A percentile compares a stretch with the other conserved stretches of the same genome.
Conservation (phyloP, 345 rosid species). For the Erodium maritimum region DNA sequence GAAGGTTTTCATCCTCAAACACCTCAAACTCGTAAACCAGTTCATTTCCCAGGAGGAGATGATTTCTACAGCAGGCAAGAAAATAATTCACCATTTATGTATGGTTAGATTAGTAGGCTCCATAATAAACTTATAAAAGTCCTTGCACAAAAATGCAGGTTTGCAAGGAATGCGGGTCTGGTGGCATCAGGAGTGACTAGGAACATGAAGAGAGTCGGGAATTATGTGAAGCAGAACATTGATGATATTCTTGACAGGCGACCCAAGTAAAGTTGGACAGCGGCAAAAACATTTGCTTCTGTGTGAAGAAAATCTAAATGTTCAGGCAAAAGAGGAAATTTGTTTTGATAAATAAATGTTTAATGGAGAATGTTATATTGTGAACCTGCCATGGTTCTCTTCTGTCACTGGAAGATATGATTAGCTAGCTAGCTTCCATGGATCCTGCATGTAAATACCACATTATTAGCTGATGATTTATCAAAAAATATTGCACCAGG, state of each 20-base stretch:
- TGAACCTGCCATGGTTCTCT: too few species aligned
- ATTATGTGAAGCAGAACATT: constrained; percentile 36
- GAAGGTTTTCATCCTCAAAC: too few species aligned
- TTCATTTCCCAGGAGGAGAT: constrained; percentile 20
- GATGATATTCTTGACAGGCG: constrained; percentile 40
- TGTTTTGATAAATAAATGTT: too few species aligned
- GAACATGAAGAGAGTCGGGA: constrained; percentile 48
- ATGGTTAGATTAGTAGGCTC: neutral
- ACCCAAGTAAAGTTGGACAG: constrained; percentile 34
- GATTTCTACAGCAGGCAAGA: constrained; percentile 48
- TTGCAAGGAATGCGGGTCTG: constrained; percentile 44
- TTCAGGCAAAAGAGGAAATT: too few species aligned
- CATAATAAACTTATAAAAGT: neutral
- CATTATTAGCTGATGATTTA: too few species aligned
- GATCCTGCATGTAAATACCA: too few species aligned
- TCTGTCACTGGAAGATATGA: too few species aligned
- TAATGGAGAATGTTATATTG: too few species aligned
- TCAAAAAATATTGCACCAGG: too few species aligned
- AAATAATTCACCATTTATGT: neutral
- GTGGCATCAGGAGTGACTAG: constrained; percentile 54
- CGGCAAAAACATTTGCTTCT: too few species aligned
- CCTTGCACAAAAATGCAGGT: constrained; percentile 21
- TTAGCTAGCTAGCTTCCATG: too few species aligned
- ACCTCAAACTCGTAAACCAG: constrained; percentile 27
- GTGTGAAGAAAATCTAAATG: too few species aligned